Evolutionary conservation across 2,329 filamentous ascomycete species (phyloP).

Genomic region (Akanthomyces muscarius): DNA sequence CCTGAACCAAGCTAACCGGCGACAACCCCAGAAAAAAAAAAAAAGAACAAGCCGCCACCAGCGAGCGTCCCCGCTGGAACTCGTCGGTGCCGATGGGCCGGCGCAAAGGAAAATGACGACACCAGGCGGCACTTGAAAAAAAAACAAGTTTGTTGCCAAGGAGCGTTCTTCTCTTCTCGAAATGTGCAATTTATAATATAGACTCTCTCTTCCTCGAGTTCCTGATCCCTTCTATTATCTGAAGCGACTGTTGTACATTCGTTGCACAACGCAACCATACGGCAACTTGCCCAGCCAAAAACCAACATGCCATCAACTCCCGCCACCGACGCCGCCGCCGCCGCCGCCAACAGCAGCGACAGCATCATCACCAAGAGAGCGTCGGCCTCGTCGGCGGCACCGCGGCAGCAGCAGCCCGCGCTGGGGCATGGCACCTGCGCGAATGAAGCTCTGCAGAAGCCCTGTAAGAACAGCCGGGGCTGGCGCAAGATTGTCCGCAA

Average conservation of each 20-base stretch:
- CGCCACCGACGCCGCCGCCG: not conserved
- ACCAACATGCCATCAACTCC: not conserved
- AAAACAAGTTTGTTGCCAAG: too few relatives aligned
- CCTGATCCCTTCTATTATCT: too few relatives aligned
- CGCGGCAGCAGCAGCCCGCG: conserved; percentile 19
- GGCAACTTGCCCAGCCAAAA: too few relatives aligned
- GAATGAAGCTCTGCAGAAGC: conserved; percentile 18
- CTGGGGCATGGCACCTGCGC: conserved; percentile 2
- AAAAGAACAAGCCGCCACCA: not conserved
- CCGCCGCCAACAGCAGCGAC: not conserved
- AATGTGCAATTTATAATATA: too few relatives aligned
- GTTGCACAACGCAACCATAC: too few relatives aligned
- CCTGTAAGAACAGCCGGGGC: conserved; percentile 34
- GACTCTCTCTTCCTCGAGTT: too few relatives aligned
- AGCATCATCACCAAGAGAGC: not conserved
- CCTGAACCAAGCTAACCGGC: too few relatives aligned
- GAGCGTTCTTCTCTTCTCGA: too few relatives aligned
- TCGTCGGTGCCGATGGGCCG: not conserved
- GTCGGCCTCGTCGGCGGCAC: not conserved
- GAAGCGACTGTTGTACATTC: too few relatives aligned
- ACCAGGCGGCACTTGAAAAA: too few relatives aligned
- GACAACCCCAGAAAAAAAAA: not conserved
- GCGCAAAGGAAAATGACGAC: not conserved
- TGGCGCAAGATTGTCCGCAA: conserved; percentile 47
- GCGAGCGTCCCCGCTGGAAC: not conserved